Evolutionary conservation across 805 yeast genomes (phyloP), one percentile per base, ranked within the genome.

Genomic region (Spencermartinsiella europaea): DNA sequence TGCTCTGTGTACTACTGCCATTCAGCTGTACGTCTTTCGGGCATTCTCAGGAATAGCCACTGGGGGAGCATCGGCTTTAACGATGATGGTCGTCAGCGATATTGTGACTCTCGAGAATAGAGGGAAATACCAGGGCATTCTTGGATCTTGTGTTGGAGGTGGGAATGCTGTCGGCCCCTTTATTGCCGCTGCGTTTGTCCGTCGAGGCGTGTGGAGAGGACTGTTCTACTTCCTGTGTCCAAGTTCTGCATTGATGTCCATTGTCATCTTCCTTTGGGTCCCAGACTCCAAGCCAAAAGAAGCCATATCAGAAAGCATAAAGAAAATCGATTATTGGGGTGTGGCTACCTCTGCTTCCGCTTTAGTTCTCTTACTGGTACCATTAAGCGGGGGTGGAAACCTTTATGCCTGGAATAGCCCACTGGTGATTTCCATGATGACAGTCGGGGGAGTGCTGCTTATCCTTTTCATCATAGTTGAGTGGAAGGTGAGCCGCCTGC

Each of bases 381-480:
- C 83, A 2, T 59, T 79, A 17, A 72, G 74, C 51, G 81, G 82
- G 15, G 88, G 87, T 31, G 87, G 87, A 2, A 65, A 75, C 5
- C 65, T 74, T 8, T 80, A 71, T 57, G 60, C 67, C 0, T 83
- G 89, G 89, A 54, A 71, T 53, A 74, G 73, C 12, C 61, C 72
- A 2, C 48, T 65, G 17, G 69, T 69, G 14, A 70, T 75, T 7
- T 42, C 63, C 5, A 58, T 73, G 64, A 58, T 73, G 19, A 52
- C 60, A 4, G 50, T 75, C 25, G 79, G 79, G 17, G 72, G 69
- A 1, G 38, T 59, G 0, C 62, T 68, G 21, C 63, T 76, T 16
- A 44, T 72, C 1, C 53, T 57, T 0, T 80, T 82, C 45, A 31
- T 79, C 8, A 21, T 77, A 4, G 67, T 74, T 16, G 84, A 82